Evolutionary conservation across 2,329 filamentous ascomycete species (phyloP).

Genomic region (Triangularia setosa): DNA sequence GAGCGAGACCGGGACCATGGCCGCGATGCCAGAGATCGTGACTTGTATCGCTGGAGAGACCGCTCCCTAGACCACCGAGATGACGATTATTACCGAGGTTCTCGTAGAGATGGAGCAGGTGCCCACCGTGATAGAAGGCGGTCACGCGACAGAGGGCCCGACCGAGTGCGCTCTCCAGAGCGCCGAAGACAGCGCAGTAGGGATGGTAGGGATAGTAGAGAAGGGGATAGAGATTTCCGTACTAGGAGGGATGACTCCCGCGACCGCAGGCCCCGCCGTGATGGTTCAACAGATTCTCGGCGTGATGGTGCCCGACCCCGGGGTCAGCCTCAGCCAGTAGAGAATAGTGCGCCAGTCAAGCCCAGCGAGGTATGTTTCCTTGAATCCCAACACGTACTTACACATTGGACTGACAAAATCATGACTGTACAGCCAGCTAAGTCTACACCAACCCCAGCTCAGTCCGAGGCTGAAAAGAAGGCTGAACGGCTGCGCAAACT

Average conservation of each 20-base stretch:
- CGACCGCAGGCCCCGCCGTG: conserved; percentile 62
- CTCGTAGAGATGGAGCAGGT: conserved; percentile 49
- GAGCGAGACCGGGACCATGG: conserved; percentile 42
- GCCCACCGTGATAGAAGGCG: conserved; percentile 57
- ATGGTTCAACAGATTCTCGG: conserved; percentile 69
- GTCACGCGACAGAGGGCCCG: conserved; percentile 57
- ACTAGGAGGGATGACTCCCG: conserved; percentile 69
- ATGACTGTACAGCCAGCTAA: conserved; percentile 48
- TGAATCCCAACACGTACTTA: conserved; percentile 21
- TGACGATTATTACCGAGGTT: conserved; percentile 60
- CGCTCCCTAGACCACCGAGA: conserved; percentile 65
- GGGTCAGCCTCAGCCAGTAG: conserved; percentile 45
- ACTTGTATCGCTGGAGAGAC: conserved; percentile 62
- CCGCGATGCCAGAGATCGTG: conserved; percentile 41
- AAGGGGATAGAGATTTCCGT: conserved; percentile 60
- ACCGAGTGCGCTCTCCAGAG: conserved; percentile 56
- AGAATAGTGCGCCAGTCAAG: conserved; percentile 43
- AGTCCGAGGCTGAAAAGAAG: conserved; percentile 71
- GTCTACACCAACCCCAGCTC: conserved; percentile 45
- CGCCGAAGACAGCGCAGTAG: conserved; percentile 48
- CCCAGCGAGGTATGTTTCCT: conserved; percentile 53
- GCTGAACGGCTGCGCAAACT: conserved; percentile 76
- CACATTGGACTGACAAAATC: conserved; percentile 11
- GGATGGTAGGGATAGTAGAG: conserved; percentile 48
- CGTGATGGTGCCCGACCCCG: conserved; percentile 58